phyloP scores from a whole-genome alignment of 352 stramenopile genomes.

The Phytophthora pini region DNA sequence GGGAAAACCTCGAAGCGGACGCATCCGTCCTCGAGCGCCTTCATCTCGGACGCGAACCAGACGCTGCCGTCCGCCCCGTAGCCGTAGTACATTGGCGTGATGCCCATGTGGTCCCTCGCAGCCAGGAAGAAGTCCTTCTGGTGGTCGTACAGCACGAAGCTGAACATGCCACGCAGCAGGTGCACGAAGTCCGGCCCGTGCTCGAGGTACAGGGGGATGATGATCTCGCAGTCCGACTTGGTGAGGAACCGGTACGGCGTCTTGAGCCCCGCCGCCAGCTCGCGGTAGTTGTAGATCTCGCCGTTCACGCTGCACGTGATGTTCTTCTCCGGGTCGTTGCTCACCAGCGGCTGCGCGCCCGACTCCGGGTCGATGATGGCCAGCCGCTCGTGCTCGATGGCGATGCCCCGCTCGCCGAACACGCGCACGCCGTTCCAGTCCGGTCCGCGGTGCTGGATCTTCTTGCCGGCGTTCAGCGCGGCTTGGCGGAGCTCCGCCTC shows the following conservation, averaged over 20 bases:
- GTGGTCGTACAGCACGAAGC: slow-evolving; percentile 98
- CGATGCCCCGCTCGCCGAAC: slow-evolving; percentile 77
- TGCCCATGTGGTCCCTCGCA: slow-evolving; percentile 98
- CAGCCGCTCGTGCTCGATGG: slow-evolving; percentile 97
- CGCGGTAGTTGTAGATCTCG: slow-evolving; percentile 99
- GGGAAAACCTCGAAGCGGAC: slow-evolving; percentile 91
- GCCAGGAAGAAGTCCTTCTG: slow-evolving; percentile 95
- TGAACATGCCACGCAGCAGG: slow-evolving; percentile 98
- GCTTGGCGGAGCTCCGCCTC: slow-evolving; percentile 93
- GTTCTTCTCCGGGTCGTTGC: slow-evolving; percentile 76
- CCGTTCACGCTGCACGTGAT: slow-evolving; percentile 98
- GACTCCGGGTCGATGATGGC: slow-evolving; percentile 99
- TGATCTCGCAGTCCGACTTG: slow-evolving; percentile 98
- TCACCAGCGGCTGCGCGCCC: slow-evolving; percentile 91
- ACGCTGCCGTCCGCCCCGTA: slow-evolving; percentile 97
- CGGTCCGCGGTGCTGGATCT: slow-evolving; percentile 96
- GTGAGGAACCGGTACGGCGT: slow-evolving; percentile 95
- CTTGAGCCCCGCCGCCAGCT: slow-evolving; percentile 89
- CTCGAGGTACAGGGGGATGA: slow-evolving; percentile 96
- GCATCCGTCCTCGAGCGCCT: slow-evolving; percentile 92
- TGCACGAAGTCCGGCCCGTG: slow-evolving; percentile 91
- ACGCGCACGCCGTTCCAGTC: slow-evolving; percentile 95
- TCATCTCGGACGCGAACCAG: slow-evolving; percentile 98
- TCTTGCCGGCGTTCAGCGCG: slow-evolving; percentile 95
- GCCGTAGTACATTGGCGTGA: slow-evolving; percentile 98